Evolutionary conservation across 2,329 filamentous ascomycete species (phyloP), one percentile per base, ranked within the genome.

Genomic region (Bisporella sp.): DNA sequence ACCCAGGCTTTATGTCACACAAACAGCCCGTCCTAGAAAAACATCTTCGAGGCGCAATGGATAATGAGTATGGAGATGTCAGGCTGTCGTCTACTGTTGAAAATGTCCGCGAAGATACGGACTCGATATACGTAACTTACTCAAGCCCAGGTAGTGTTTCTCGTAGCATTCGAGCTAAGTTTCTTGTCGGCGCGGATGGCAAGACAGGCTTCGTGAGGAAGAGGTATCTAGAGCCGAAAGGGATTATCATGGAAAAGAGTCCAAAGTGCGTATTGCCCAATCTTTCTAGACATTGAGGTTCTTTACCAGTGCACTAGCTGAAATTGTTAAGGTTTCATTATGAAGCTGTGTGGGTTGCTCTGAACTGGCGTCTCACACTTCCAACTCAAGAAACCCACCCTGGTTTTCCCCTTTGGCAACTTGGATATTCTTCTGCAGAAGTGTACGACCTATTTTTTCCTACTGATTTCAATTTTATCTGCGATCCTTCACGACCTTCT

Each of bases 381-480:
- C 74, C 74, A 0, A 76, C 71, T 1, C 67, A 64, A 5, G 55
- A 72, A 31, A 69, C 70, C 0, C 75, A 78, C 55, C 74, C 74
- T 0, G 56, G 67, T 0, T 75, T 77, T 46, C 71, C 73, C 0
- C 60, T 76, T 2, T 77, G 74, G 74, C 52, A 67, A 4, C 57
- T 71, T 0, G 73, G 72, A 5, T 73, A 71, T 52, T 69, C 66
- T 0, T 71, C 74, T 4, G 64, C 73, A 45, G 54, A 72, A 21
- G 72, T 76, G 0, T 75, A 75, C 49, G 70, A 76, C 48, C 51
- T 69, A 1, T 77, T 73, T 56, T 77, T 71, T 59, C 74, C 74
- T 0, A 54, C 37, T 4, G 67, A 1, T 74, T 71, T 55, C 69
- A 71, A 37, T 11, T 77, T 76, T 50, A 66, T 70, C 46, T 69